Base-by-base conservation (phyloP, 2,329 filamentous ascomycete genomes). In the Chrysosphaeria jannelii region DNA sequence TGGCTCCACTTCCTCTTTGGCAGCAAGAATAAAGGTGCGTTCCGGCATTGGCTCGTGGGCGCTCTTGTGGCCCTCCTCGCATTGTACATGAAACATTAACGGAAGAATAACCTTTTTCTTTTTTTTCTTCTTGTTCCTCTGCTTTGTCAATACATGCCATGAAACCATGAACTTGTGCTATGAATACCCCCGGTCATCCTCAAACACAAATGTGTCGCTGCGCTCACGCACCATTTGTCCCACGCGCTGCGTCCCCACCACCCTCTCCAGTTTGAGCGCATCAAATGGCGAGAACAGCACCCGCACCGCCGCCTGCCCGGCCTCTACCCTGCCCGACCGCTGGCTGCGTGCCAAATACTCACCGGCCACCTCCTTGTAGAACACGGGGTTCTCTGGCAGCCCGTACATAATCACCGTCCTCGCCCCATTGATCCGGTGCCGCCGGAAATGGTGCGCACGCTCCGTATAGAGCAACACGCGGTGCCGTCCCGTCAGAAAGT, bases 141-240 rank as follows among this genome's bases (percentile, higher is more conserved):
- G n/a, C n/a, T n/a, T n/a, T n/a, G n/a, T n/a, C n/a, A n/a, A 3
- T 4, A n/a, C 9, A 10, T 11, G 8, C 10, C 14, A n/a, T n/a
- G n/a, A n/a, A n/a, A n/a, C n/a, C n/a, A n/a, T n/a, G n/a, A n/a
- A n/a, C n/a, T n/a, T n/a, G n/a, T n/a, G n/a, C n/a, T n/a, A n/a
- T 8, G 23, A 29, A 7, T 20, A 25, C 6, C 22, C 13, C 13
- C 20, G 12, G 15, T 32, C 29, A 38, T 58, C 90, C 29, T 89
- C 53, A 53, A 93, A 93, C 39, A 90, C 79, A 57, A 93, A 97
- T 1, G 74, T 85, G 56, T 93, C 81, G 4, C 66, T 67, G 37
- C 61, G 64, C 35, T 88, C 76, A 30, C 55, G 58, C 27, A 91
- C 50, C 76, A 97, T 85, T 40, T 64, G 72, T 10, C 63, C 65